Conservation (phyloP, 164 flowering plant genomes). For the Vitis riparia region DNA sequence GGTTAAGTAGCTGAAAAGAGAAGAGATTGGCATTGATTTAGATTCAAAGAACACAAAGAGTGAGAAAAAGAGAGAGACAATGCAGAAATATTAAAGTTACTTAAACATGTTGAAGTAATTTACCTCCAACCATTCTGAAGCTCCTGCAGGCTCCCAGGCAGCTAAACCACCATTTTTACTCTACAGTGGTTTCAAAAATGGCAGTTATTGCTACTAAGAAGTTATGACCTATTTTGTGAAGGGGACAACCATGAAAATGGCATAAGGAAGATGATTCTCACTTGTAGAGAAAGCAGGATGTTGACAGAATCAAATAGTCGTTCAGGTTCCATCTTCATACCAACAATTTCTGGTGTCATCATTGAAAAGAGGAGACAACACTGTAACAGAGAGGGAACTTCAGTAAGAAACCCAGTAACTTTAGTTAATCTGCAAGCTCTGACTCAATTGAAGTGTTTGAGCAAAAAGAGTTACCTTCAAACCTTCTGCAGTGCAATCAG, state of each 20-base stretch:
- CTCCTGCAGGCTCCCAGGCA: slow-evolving; percentile 47
- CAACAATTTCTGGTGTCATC: slow-evolving; percentile 56
- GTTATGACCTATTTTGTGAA: too few relatives aligned
- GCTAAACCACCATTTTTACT: slow-evolving; percentile 40
- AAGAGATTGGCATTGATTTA: background rate
- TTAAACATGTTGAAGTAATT: background rate
- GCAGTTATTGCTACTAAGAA: background rate
- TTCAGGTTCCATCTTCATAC: slow-evolving; percentile 38
- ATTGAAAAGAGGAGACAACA: slow-evolving; percentile 46
- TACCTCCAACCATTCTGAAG: slow-evolving; percentile 43
- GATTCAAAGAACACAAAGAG: background rate
- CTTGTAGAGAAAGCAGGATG: slow-evolving; percentile 53
- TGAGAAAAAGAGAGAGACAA: too few relatives aligned
- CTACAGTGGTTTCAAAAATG: slow-evolving; percentile 6
- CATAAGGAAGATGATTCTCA: slow-evolving; percentile 1
- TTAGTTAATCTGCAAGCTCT: background rate
- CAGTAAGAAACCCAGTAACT: background rate
- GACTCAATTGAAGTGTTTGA: background rate
- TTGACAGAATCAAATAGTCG: slow-evolving; percentile 45
- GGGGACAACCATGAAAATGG: too few relatives aligned
- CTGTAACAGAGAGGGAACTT: slow-evolving; percentile 16
- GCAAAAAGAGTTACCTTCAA: slow-evolving; percentile 28
- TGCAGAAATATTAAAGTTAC: too few relatives aligned
- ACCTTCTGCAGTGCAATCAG: slow-evolving; percentile 64
- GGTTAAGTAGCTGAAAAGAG: slow-evolving; percentile 31